A percentile compares a stretch with the other conserved stretches of the same genome.
phyloP scores from a whole-genome alignment of 345 rosid species.

The Punica granatum region DNA sequence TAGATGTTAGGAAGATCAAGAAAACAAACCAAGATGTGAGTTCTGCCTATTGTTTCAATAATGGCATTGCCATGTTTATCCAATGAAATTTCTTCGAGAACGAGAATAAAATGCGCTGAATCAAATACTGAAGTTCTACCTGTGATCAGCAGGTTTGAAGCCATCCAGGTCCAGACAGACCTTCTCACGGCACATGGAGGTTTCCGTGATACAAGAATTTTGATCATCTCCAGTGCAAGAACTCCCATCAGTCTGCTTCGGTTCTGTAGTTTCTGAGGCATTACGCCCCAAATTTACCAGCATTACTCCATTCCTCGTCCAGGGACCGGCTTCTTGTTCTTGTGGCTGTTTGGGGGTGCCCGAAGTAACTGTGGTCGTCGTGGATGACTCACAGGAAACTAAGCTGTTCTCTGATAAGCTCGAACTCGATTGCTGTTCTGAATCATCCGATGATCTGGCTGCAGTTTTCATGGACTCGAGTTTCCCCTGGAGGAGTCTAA shows the following conservation, averaged over 20 bases:
- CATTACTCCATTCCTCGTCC: background rate
- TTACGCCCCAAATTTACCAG: background rate
- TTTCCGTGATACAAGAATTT: conserved; percentile 1
- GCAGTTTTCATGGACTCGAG: conserved; percentile 42
- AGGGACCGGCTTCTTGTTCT: background rate
- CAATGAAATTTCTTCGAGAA: background rate
- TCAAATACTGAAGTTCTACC: conserved; percentile 11
- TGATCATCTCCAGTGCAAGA: background rate
- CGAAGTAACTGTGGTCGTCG: conserved; percentile 5
- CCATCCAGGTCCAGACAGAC: conserved; percentile 13
- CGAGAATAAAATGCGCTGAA: background rate
- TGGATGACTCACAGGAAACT: conserved; percentile 33
- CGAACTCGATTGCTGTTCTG: conserved; percentile 19
- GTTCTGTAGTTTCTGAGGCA: background rate
- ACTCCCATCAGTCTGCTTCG: background rate
- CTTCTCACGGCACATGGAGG: conserved; percentile 1
- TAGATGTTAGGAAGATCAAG: background rate
- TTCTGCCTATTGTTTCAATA: background rate
- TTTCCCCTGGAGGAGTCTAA: conserved; percentile 45
- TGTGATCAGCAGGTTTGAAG: conserved; percentile 14
- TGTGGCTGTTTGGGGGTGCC: background rate
- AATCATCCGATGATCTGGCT: conserved; percentile 18
- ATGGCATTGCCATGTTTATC: background rate
- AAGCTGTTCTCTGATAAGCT: conserved; percentile 26
- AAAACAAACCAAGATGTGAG: background rate